Evolutionary conservation across 116 monocot species (phyloP).

Genomic region (Papilionanthe hybrid): DNA sequence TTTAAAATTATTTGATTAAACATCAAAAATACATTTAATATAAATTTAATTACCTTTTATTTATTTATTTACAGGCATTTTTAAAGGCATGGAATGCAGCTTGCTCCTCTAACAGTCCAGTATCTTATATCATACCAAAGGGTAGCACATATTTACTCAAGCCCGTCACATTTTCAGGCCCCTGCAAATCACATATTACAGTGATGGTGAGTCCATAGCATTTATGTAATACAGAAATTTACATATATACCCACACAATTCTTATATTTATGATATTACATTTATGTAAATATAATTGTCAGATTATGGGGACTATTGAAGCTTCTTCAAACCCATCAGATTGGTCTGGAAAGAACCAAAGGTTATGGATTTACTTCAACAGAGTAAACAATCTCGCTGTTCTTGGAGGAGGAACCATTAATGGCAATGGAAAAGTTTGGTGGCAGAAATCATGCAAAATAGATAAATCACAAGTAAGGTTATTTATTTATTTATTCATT

Average conservation of each 20-base stretch:
- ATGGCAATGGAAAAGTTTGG: slow-evolving; percentile 61
- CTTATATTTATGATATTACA: too few species aligned
- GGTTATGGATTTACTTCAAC: slow-evolving; percentile 43
- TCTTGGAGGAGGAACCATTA: slow-evolving; percentile 44
- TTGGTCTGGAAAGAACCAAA: slow-evolving; percentile 27
- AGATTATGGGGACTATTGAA: slow-evolving; percentile 47
- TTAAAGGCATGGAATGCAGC: slow-evolving; percentile 50
- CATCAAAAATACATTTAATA: too few species aligned
- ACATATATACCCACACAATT: too few species aligned
- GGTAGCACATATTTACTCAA: slow-evolving; percentile 49
- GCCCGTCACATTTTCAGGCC: slow-evolving; percentile 59
- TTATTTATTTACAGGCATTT: slow-evolving; percentile 51
- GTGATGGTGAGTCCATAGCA: slow-evolving; percentile 33
- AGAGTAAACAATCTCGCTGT: slow-evolving; percentile 25
- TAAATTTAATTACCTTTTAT: not conserved
- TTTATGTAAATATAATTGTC: not conserved
- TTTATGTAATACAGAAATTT: not conserved
- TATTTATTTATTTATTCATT: not conserved
- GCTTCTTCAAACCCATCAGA: slow-evolving; percentile 30
- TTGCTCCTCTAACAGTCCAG: slow-evolving; percentile 53
- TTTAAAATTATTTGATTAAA: too few species aligned
- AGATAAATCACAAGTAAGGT: slow-evolving; percentile 28
- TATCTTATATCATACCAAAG: slow-evolving; percentile 35
- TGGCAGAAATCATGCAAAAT: slow-evolving; percentile 62
- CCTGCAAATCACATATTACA: slow-evolving; percentile 65